A percentile compares a stretch with the other conserved stretches of the same genome.
These are phyloP conservation scores for Metschnikowia santaceciliae DNA, from an alignment of 805 yeast species.

Conservation along the genomic window DNA sequence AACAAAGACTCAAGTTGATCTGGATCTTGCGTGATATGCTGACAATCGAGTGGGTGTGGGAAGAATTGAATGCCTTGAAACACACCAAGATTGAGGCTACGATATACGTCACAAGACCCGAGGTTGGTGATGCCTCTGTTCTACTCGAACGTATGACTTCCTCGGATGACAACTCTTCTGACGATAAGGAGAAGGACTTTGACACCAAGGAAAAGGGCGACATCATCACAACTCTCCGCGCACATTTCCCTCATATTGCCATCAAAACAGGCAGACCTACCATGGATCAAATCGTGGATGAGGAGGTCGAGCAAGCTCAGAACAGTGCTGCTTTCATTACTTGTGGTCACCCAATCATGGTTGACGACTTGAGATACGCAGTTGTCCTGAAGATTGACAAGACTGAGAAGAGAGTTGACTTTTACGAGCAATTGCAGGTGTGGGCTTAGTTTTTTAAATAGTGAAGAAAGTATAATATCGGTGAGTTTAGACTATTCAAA, in stretches of 20 bases:
- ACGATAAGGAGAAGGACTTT: conserved; percentile 5
- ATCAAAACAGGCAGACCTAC: conserved; percentile 42
- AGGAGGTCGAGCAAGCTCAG: conserved; percentile 32
- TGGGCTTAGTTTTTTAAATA: conserved; percentile 19
- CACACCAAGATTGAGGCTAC: conserved; percentile 12
- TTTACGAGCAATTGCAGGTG: conserved; percentile 18
- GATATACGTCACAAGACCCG: conserved; percentile 16
- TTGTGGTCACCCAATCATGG: conserved; percentile 33
- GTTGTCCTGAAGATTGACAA: conserved; percentile 18
- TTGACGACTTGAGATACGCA: conserved; percentile 27
- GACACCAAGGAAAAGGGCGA: conserved; percentile 4
- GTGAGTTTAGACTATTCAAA: too few species aligned
- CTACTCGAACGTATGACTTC: conserved; percentile 8
- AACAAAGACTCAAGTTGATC: conserved; percentile 11
- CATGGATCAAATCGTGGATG: conserved; percentile 33
- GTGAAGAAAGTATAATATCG: too few species aligned
- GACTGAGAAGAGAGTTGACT: conserved; percentile 17
- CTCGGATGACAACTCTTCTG: conserved; percentile 4
- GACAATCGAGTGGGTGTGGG: conserved; percentile 14
- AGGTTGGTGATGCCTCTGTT: neutral
- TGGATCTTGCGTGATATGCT: conserved; percentile 17
- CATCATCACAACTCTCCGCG: conserved; percentile 4
- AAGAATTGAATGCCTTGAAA: conserved; percentile 12
- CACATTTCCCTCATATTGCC: conserved; percentile 16
- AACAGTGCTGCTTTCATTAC: conserved; percentile 41